Evolutionary conservation across 2,329 filamentous ascomycete species (phyloP).

Genomic region (Trichoderma guizhouense): DNA sequence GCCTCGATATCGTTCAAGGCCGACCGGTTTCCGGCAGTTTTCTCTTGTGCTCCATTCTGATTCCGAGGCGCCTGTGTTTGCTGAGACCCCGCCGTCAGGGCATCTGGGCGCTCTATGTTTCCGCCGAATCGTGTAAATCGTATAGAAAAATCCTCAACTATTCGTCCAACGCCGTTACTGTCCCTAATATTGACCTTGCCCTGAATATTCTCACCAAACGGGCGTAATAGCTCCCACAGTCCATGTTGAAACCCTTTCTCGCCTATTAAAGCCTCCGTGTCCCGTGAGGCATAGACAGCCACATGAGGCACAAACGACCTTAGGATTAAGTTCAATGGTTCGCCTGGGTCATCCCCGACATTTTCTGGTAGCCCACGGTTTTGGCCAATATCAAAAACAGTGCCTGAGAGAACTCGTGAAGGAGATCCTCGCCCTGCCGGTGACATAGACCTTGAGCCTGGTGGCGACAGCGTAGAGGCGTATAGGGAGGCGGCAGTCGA

Average conservation of each 20-base stretch:
- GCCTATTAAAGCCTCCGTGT: slow-evolving; percentile 75
- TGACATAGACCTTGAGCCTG: slow-evolving; percentile 65
- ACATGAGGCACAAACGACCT: slow-evolving; percentile 87
- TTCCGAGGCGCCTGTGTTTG: slow-evolving; percentile 39
- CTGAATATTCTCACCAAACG: slow-evolving; percentile 83
- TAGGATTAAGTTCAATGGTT: slow-evolving; percentile 66
- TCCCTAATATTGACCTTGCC: slow-evolving; percentile 90
- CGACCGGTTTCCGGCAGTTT: slow-evolving; percentile 30
- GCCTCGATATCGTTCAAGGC: slow-evolving; percentile 67
- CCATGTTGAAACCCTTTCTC: slow-evolving; percentile 83
- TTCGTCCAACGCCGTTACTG: slow-evolving; percentile 77
- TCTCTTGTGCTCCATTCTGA: slow-evolving; percentile 28
- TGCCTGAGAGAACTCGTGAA: slow-evolving; percentile 54
- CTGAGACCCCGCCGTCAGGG: slow-evolving; percentile 30
- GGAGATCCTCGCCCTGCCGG: slow-evolving; percentile 59
- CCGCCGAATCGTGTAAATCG: slow-evolving; percentile 74
- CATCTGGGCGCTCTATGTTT: slow-evolving; percentile 51
- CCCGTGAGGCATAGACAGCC: slow-evolving; percentile 78
- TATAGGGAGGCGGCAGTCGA: slow-evolving; percentile 60
- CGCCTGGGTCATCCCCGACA: slow-evolving; percentile 45
- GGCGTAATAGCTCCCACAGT: slow-evolving; percentile 79
- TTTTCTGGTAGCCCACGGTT: slow-evolving; percentile 45
- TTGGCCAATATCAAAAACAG: slow-evolving; percentile 51
- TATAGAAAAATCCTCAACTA: slow-evolving; percentile 86
- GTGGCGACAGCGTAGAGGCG: slow-evolving; percentile 64